Base-by-base conservation (phyloP, 805 yeast species). In the Isabelozyma heimii region DNA sequence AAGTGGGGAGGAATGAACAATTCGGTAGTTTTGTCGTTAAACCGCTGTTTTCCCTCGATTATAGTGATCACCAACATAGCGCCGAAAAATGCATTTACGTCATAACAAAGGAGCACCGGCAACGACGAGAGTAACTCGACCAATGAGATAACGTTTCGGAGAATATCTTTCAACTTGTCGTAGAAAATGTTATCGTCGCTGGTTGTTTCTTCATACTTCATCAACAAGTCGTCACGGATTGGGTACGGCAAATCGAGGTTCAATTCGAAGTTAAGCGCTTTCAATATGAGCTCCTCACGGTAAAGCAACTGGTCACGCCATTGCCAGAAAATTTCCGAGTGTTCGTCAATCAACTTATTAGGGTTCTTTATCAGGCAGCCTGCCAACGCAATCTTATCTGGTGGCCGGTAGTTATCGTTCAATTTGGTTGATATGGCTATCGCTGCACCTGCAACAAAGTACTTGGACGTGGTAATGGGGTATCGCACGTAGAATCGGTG, bases 271-370 rank as follows among this genome's bases (percentile, higher is more conserved):
- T 73, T 71, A 35, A 73, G 60, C 35, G 64, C 57, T 52, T 67
- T 66, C 17, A 73, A 56, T 10, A 73, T 65, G 39, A 73, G 57
- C 57, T 73, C 79, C 53, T 73, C 79, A 37, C 79, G 54, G 51
- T 65, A 73, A 40, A 73, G 55, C 8, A 73, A 57, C 56, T 73
- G 77, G 56, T 73, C 79, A 30, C 77, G 47, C 77, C 77, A 73
- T 40, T 63, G 63, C 79, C 79, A 73, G 55, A 72, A 73, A 44
- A 65, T 48, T 16, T 67, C 68, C 48, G 69, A 67, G 35, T 72
- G 76, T 52, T 72, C 76, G 44, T 73, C 75, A 2, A 73, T 58
- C 16, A 55, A 51, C 39, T 55, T 54, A n/a, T 57, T 48, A 5
- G 74, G 69, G 52, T 65, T 70, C 49, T 70, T 69, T 40, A 71